Base-by-base conservation (phyloP, 2,329 filamentous ascomycete genomes). In the Ceratocystis variospora region DNA sequence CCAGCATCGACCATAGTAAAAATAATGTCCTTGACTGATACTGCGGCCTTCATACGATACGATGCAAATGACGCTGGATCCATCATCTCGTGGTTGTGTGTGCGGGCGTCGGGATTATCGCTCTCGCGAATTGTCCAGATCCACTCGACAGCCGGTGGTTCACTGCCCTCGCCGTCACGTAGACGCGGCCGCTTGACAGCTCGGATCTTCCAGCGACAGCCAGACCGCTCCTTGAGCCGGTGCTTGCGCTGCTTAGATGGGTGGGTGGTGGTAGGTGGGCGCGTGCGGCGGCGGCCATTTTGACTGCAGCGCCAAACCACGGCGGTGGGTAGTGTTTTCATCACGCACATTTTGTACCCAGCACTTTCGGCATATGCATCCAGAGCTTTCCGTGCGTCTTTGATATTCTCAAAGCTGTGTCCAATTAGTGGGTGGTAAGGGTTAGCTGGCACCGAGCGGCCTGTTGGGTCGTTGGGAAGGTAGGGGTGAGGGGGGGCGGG, bases 121-220 rank as follows among this genome's bases (percentile, higher is more conserved):
- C 63, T 66, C 53, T 68, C 66, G 28, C 66, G 63, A 17, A 68
- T 68, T 3, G 66, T 68, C 66, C 66, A 68, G 45, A 68, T 68
- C 66, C 66, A 68, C 63, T 68, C 53, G 12, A 68, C 66, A 5
- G 61, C 69, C 4, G 70, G 69, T 55, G 70, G 70, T 0, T 68
- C 69, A 25, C 70, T 66, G n/a, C 69, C 70, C 50, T 68, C 70
- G 61, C 69, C 69, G 15, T 70, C 68, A 15, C 64, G 57, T 31
- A 68, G 63, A 22, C 66, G 57, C 19, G 66, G 66, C 37, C 66
- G 55, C 63, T 66, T 65, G 25, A 68, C 66, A 10, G 66, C 66
- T 19, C 66, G 63, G 12, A 68, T 68, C 41, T 68, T 68, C 66
- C 66, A 68, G 22, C 66, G 63, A 37, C 66, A 68, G 44, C 66